phyloP scores from a whole-genome alignment of 2,329 filamentous ascomycete genomes.

The Stemphylium beticola region DNA sequence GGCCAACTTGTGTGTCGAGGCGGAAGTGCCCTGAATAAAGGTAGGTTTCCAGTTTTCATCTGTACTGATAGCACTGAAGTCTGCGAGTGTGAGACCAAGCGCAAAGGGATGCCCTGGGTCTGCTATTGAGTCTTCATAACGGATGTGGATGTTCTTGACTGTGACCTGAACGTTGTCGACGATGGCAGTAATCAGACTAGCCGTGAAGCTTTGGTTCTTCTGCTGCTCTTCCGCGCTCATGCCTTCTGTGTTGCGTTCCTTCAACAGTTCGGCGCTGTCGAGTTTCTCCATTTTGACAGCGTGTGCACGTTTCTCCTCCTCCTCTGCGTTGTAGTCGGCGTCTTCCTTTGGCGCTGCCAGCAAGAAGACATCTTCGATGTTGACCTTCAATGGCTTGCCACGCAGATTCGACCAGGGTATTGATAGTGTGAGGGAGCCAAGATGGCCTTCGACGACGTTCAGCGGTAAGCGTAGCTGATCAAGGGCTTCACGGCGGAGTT shows the following conservation, averaged over 20 bases:
- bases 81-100: constrained; percentile 87
- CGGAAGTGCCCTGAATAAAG: constrained; percentile 86
- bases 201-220: constrained; percentile 96
- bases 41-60: constrained; percentile 94
- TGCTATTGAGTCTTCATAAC: constrained; percentile 97
- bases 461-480: constrained; percentile 96
- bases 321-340: constrained; percentile 87
- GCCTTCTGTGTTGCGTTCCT: constrained; percentile 89
- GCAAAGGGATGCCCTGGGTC: constrained; percentile 95
- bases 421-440: constrained; percentile 86
- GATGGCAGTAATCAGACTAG: constrained; percentile 93
- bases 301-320: constrained; percentile 85
- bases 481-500: constrained; percentile 91
- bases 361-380: constrained; percentile 96
- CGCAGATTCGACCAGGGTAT: constrained; percentile 98
- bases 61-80: constrained; percentile 96
- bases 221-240: constrained; percentile 95
- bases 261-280: constrained; percentile 92
- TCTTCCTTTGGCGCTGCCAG: constrained; percentile 96
- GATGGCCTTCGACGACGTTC: constrained; percentile 93
- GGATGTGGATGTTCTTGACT: constrained; percentile 97
- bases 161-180: constrained; percentile 98
- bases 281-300: constrained; percentile 99
- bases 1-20: constrained; percentile 90
- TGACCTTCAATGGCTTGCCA: constrained; percentile 90